Conservation (phyloP, 78 protist species). For the Chrysochromulina tobinii region DNA sequence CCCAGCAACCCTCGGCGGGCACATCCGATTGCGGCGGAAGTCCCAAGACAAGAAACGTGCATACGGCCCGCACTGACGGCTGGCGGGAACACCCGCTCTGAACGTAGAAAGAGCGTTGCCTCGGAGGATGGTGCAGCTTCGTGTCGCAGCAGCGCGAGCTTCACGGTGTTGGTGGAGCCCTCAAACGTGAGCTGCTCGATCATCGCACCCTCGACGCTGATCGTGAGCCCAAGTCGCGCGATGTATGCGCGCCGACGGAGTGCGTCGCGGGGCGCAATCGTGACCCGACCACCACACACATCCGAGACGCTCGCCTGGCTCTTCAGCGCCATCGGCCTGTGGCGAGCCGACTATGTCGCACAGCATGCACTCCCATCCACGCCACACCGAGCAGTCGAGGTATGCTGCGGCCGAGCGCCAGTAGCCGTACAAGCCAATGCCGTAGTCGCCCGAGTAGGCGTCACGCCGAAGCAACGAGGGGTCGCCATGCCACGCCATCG, state of each 20-base stretch:
- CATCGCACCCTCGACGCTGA: not conserved
- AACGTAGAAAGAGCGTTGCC: too few species aligned
- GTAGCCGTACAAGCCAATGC: not conserved
- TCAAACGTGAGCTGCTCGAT: not conserved
- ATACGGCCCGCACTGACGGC: too few species aligned
- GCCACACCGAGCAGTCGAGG: not conserved
- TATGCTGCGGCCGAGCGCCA: not conserved
- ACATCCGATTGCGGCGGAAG: too few species aligned
- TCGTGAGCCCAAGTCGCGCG: not conserved
- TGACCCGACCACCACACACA: not conserved
- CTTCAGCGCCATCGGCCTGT: too few species aligned
- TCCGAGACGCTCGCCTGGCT: not conserved
- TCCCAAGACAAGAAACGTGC: too few species aligned
- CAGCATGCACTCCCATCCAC: not conserved
- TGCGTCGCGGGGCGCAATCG: not conserved
- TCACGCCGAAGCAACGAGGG: not conserved
- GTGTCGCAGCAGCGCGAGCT: too few species aligned
- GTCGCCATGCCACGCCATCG: conserved; percentile 11
- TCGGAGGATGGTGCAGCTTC: too few species aligned
- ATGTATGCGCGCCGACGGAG: not conserved
- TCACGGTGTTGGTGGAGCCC: too few species aligned
- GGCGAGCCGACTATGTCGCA: not conserved
- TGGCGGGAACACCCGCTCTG: too few species aligned
- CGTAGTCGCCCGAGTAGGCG: not conserved
- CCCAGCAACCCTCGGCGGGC: too few species aligned